These are phyloP conservation scores for Cladosporium sp. DNA, from an alignment of 2,329 filamentous ascomycete genomes.

Conservation along the genomic window DNA sequence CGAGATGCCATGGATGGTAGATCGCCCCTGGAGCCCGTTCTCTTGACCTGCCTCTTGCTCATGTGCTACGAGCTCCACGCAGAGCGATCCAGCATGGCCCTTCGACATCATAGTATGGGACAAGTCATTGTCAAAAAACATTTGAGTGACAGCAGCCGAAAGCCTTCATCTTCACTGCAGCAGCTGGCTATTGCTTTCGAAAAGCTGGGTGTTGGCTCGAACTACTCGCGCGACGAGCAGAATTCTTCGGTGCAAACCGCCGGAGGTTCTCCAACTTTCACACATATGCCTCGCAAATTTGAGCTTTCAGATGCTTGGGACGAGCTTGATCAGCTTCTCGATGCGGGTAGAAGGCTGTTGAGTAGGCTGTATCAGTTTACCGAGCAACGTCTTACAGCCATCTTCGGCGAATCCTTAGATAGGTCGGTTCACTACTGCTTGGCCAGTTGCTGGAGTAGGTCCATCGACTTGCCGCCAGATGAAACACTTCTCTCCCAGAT, in stretches of 20 bases:
- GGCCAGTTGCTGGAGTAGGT: not conserved
- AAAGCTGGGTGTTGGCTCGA: not conserved
- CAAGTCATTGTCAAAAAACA: not conserved
- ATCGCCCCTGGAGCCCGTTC: not conserved
- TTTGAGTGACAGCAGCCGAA: not conserved
- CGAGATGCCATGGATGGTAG: not conserved
- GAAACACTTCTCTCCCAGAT: not conserved
- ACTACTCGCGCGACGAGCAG: not conserved
- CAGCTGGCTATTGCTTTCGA: not conserved
- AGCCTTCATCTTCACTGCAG: not conserved
- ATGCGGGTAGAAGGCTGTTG: not conserved
- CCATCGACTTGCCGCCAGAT: not conserved
- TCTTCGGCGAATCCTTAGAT: not conserved
- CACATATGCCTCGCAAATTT: not conserved
- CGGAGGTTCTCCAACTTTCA: not conserved
- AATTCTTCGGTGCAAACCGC: no score
- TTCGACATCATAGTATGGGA: not conserved
- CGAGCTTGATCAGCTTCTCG: not conserved
- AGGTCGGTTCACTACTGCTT: not conserved
- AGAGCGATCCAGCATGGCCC: slow-evolving; percentile 5
- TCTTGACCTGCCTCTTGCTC: slow-evolving; percentile 8
- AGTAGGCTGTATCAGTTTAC: not conserved
- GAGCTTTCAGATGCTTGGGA: not conserved
- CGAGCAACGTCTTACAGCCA: not conserved
- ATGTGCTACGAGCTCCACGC: slow-evolving; percentile 7